Conservation (phyloP, 352 stramenopile genomes). For the Phytopythium chamaehyphon region DNA sequence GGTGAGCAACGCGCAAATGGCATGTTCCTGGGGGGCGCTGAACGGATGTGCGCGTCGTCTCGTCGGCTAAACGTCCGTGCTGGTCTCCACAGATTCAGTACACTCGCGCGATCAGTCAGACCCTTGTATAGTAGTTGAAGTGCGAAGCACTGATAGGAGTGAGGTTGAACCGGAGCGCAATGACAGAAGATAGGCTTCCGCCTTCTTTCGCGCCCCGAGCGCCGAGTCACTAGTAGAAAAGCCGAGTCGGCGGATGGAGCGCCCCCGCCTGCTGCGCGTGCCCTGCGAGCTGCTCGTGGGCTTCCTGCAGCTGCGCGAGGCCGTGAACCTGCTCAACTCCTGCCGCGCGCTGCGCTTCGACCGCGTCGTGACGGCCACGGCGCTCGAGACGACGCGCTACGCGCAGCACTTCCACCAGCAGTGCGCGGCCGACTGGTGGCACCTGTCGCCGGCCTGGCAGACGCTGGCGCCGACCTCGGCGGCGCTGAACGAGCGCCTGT, state of each 20-base stretch:
- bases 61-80: no score
- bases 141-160: no score
- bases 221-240: background rate
- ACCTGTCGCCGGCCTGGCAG: conserved; percentile 40
- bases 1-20: no score
- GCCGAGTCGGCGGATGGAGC: no score
- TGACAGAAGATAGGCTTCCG: background rate
- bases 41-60: background rate
- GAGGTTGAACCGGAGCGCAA: background rate
- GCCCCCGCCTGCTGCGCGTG: conserved; percentile 23
- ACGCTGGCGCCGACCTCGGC: background rate
- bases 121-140: no score
- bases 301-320: conserved; percentile 42
- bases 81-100: background rate
- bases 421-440: conserved; percentile 53
- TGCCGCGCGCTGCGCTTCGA: conserved; percentile 33
- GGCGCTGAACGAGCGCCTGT: conserved; percentile 14
- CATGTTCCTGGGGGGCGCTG: no score
- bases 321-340: conserved; percentile 44
- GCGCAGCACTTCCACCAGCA: conserved; percentile 50
- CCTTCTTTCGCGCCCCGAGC: background rate
- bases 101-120: background rate
- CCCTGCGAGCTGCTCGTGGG: conserved; percentile 35
- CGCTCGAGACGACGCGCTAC: conserved; percentile 41
- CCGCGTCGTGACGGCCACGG: conserved; percentile 34